phyloP scores from a whole-genome alignment of 345 rosid species.

The Eucalyptus tenuipes region DNA sequence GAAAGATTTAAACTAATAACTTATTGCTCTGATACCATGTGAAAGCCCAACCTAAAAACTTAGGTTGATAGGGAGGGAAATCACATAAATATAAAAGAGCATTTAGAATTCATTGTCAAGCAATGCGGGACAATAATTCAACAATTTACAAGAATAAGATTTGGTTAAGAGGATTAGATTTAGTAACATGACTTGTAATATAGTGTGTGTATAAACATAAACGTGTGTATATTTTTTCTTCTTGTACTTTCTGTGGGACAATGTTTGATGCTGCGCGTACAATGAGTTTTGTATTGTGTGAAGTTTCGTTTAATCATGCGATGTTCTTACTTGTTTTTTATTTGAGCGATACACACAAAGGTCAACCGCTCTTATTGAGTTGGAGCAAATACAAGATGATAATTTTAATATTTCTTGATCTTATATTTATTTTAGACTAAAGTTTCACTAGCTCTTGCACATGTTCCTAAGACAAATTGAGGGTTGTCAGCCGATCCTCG shows the following conservation, averaged over 20 bases:
- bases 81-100: background rate
- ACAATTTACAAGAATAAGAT: background rate
- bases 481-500: fast-evolving
- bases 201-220: background rate
- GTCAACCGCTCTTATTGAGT: background rate
- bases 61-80: background rate
- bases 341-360: background rate
- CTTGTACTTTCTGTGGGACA: background rate
- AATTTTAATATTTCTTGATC: background rate
- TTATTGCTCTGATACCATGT: background rate
- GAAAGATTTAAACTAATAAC: too few species aligned
- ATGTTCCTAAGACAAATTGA: background rate
- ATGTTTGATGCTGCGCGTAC: background rate
- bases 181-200: background rate
- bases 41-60: background rate
- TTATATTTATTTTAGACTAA: background rate
- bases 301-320: background rate
- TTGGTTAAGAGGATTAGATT: background rate
- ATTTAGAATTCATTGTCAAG: background rate
- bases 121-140: too few species aligned
- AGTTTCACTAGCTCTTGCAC: background rate
- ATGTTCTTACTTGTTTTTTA: too few species aligned
- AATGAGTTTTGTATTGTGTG: background rate
- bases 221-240: background rate
- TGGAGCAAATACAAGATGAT: background rate